Evolutionary conservation across 345 rosid species (phyloP), one percentile per base, ranked within the genome.

Genomic region (Syzygium oleosum): DNA sequence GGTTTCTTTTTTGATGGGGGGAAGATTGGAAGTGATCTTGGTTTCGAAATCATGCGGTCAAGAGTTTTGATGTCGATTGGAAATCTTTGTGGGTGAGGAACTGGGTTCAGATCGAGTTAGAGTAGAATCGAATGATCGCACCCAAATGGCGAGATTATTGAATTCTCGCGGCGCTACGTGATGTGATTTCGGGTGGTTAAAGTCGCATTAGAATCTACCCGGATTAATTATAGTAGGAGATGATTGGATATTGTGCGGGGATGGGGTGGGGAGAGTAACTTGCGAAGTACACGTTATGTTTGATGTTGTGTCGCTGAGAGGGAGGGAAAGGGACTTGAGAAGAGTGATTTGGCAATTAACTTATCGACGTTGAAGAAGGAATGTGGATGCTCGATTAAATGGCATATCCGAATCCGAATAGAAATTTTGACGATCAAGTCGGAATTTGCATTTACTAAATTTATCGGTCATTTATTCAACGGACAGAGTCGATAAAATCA

Each of bases 51-150:
- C 49, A 34, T 10, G 80, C 0, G 27, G 46, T 19, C 9, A 27
- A 38, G 9, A 73, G 25, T 34, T 73, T 9, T 10, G 59, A 21
- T 17, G 80, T 19, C 46, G 43, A 4, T 15, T 19, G 25, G 14
- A 73, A 73, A 34, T 73, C 14, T 34, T 19, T 46, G 2, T 0
- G 3, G 14, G 14, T 5, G 78, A 2, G 5, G 5, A 31, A 31
- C 17, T 65, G 5, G 41, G 8, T 65, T 5, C 2, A 3, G 22
- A 15, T 65, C 22, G 55, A 53, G 19, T 53, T 19, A 43, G 21
- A 6, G 55, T 8, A 23, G 0, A 8, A 31, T 31, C 4, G 21
- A 65, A 63, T 0, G 6, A 2, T 29, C 3, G 5, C 4, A 11
- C 1, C 5, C 12, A 0, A 12, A 17, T 4, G 23, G 9, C 3